phyloP scores from a whole-genome alignment of 805 yeast species.

The Candida koratica region DNA sequence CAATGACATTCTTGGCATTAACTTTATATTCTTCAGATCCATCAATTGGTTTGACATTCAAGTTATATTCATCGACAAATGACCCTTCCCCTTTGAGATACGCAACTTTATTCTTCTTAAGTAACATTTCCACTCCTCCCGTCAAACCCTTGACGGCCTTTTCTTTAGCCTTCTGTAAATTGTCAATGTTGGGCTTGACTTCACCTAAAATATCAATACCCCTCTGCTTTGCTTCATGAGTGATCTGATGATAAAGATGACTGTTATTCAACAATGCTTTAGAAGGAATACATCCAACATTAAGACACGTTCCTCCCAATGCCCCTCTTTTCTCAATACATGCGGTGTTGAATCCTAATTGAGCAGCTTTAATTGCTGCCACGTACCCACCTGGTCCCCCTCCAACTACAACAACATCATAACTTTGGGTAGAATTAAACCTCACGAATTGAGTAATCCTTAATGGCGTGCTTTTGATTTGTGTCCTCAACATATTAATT shows the following conservation, averaged over 20 bases:
- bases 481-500: constrained; percentile 20
- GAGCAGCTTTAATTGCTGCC: constrained; percentile 98
- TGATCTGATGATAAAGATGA: constrained; percentile 83
- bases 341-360: constrained; percentile 88
- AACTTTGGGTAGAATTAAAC: constrained; percentile 46
- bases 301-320: constrained; percentile 97
- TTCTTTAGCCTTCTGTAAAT: constrained; percentile 89
- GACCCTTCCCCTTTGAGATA: constrained; percentile 93
- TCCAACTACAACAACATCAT: constrained; percentile 92
- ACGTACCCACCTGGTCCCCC: constrained; percentile 99
- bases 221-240: constrained; percentile 76
- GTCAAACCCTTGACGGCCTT: constrained; percentile 86
- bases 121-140: constrained; percentile 88
- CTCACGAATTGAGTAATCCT: constrained; percentile 30
- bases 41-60: constrained; percentile 81
- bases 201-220: constrained; percentile 83
- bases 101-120: constrained; percentile 92
- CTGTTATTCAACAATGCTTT: constrained; percentile 94
- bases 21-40: constrained; percentile 67
- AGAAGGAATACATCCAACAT: constrained; percentile 99
- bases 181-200: constrained; percentile 68
- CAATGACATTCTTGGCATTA: constrained; percentile 77
- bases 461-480: constrained; percentile 4
- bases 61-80: constrained; percentile 72
- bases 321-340: constrained; percentile 96